Conservation (phyloP, 805 yeast species). For the Saturnispora gosingensis region DNA sequence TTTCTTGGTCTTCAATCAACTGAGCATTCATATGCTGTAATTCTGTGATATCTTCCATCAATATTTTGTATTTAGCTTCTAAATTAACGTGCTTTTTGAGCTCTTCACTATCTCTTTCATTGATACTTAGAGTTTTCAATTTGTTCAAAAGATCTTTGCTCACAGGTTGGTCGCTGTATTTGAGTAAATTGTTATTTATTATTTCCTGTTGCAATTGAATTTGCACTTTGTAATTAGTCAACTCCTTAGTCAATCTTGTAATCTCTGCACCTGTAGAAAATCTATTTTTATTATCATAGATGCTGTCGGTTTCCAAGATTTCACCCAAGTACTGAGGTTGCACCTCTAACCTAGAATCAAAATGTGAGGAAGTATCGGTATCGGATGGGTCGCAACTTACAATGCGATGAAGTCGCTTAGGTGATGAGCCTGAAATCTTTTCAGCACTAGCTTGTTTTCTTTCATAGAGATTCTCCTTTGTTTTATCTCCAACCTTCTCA, state of each 20-base stretch:
- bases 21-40: conserved; percentile 11
- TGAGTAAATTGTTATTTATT: conserved; percentile 17
- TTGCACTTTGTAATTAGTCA: conserved; percentile 29
- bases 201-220: conserved; percentile 25
- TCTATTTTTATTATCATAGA: background rate
- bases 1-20: conserved; percentile 15
- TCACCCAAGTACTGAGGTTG: background rate
- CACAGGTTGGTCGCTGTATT: background rate
- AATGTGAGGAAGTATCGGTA: conserved; percentile 5
- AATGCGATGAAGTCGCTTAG: conserved; percentile 2
- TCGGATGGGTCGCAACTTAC: background rate
- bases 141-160: conserved; percentile 12
- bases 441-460: background rate
- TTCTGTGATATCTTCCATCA: background rate
- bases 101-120: background rate
- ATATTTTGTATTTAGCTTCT: background rate
- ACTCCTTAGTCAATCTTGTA: conserved; percentile 22
- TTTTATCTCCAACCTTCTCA: background rate
- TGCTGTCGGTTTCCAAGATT: background rate
- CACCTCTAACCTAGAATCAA: background rate
- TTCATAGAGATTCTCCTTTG: background rate
- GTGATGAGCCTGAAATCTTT: background rate
- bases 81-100: conserved; percentile 1
- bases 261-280: conserved; percentile 15
- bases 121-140: conserved; percentile 2